These are phyloP conservation scores for Monosporascus sp. DNA, from an alignment of 2,329 filamentous ascomycete species.

Conservation along the genomic window DNA sequence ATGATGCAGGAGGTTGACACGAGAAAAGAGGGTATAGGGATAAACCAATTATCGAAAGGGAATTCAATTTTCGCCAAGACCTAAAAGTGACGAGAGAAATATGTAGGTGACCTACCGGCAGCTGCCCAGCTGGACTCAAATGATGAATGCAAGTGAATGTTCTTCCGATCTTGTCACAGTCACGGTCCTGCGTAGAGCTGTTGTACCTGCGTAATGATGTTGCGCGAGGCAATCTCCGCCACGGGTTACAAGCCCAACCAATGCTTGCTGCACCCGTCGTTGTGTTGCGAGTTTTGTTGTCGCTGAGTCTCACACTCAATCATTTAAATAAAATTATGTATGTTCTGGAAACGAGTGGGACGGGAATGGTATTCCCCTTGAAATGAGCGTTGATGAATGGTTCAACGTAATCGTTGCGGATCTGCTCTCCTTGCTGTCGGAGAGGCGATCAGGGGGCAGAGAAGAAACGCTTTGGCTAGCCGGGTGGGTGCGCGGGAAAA, in stretches of 20 bases:
- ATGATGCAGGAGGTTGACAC: no score
- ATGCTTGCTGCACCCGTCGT: not conserved
- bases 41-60: no score
- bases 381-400: not conserved
- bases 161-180: not conserved
- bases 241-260: not conserved
- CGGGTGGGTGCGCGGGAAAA: slow-evolving; percentile 1
- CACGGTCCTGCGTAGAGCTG: not conserved
- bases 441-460: slow-evolving; percentile 7
- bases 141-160: not conserved
- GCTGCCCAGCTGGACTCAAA: not conserved
- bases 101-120: not conserved
- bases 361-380: slow-evolving; percentile 6
- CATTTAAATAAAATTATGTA: not conserved
- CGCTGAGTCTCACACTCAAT: not conserved
- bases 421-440: slow-evolving; percentile 16
- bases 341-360: slow-evolving; percentile 18
- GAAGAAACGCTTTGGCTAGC: slow-evolving; percentile 4
- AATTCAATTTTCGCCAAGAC: no score
- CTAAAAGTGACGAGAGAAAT: not conserved
- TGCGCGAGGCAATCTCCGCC: not conserved
- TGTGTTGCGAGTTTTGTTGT: not conserved
- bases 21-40: no score
- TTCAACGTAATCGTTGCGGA: slow-evolving; percentile 15
- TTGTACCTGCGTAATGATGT: not conserved